Conservation (phyloP, 768 basidiomycete genomes). For the Suillus occidentalis region DNA sequence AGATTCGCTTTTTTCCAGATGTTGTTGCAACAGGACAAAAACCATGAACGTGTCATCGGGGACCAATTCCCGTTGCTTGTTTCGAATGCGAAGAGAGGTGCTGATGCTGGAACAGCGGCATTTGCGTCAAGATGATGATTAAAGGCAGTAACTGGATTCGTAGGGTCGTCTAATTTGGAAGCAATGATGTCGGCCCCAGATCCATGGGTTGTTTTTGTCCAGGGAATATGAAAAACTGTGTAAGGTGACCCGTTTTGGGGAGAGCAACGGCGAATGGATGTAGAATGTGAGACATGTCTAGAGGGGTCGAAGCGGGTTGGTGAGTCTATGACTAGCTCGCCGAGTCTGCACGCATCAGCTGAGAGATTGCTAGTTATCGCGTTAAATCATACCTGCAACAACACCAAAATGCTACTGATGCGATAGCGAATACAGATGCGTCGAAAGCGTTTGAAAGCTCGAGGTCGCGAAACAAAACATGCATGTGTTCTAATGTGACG, state of each 20-base stretch:
- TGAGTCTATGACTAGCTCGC: rapidly evolving
- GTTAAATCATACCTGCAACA: background rate
- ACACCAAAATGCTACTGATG: background rate
- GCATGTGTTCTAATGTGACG: background rate
- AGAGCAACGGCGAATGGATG: no score
- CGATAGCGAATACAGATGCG: background rate
- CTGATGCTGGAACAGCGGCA: rapidly evolving
- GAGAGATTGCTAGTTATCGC: no score
- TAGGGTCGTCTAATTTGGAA: background rate
- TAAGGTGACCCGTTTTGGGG: no score
- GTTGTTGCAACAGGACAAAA: background rate
- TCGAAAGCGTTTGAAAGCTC: background rate
- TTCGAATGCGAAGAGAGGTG: background rate
- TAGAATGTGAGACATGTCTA: background rate
- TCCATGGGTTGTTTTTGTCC: background rate
- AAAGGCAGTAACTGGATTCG: background rate
- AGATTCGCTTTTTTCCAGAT: background rate
- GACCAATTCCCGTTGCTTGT: background rate
- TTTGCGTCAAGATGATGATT: background rate
- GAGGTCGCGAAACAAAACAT: background rate
- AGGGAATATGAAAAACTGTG: rapidly evolving
- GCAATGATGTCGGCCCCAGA: rapidly evolving
- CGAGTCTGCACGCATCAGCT: no score
- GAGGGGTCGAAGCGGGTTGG: background rate
- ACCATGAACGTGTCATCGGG: background rate